These are phyloP conservation scores for Populus tremula DNA, from an alignment of 345 rosid species.

Conservation along the genomic window DNA sequence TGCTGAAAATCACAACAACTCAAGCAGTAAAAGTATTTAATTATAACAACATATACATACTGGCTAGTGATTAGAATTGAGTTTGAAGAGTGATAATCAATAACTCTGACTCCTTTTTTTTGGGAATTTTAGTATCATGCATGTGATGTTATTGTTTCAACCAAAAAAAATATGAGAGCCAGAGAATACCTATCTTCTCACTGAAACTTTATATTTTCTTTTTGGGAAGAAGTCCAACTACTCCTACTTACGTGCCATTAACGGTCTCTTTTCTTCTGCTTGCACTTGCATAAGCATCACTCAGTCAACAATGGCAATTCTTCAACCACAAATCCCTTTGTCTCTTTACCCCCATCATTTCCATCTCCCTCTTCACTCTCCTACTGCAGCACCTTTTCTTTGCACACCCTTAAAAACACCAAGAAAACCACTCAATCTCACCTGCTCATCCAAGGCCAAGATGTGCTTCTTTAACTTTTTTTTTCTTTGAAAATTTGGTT, in stretches of 20 bases:
- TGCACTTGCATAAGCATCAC: no score
- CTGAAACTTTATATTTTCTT: background rate
- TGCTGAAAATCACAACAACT: no score
- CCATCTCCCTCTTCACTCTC: conserved; percentile 17
- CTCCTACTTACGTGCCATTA: conserved; percentile 11
- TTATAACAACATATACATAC: no score
- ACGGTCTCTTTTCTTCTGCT: conserved; percentile 9
- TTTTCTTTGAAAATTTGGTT: background rate
- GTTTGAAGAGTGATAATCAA: no score
- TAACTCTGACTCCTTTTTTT: no score
- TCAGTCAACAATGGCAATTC: conserved; percentile 29
- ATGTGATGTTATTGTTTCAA: no score
- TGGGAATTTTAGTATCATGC: no score
- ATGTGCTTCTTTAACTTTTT: conserved; percentile 29
- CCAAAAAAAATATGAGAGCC: conserved; percentile 27
- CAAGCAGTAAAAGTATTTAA: no score
- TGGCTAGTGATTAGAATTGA: no score
- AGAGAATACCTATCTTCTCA: conserved; percentile 33
- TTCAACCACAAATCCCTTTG: conserved; percentile 25
- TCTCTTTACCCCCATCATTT: conserved; percentile 22
- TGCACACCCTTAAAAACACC: conserved; percentile 2
- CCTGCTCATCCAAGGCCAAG: conserved; percentile 42
- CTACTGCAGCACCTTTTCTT: conserved; percentile 13
- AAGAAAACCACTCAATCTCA: conserved; percentile 32
- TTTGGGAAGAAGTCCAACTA: no score